phyloP scores from a whole-genome alignment of 148 eudicot species.

The Tetragonia tetragonoides region DNA sequence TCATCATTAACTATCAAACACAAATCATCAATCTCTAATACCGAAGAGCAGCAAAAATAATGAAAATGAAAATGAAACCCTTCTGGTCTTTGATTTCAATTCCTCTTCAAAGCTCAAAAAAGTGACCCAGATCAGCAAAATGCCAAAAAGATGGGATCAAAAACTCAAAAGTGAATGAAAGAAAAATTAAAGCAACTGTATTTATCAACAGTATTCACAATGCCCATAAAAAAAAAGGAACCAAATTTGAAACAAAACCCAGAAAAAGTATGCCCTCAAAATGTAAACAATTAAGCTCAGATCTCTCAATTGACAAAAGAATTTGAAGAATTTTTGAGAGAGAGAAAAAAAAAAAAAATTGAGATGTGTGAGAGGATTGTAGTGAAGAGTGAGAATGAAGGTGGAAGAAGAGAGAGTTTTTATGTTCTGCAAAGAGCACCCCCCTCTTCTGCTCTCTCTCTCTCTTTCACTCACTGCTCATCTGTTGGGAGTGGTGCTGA shows the following conservation, averaged over 20 bases:
- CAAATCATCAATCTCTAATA: conserved; percentile 12
- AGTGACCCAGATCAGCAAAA: conserved; percentile 25
- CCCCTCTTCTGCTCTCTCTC: conserved; percentile 8
- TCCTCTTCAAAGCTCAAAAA: conserved; percentile 11
- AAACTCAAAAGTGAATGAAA: neutral
- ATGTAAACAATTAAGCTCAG: neutral
- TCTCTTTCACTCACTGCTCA: conserved; percentile 24
- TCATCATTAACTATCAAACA: conserved; percentile 17
- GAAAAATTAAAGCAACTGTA: neutral
- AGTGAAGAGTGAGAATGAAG: neutral
- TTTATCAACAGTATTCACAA: conserved; percentile 1
- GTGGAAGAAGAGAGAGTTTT: conserved; percentile 5
- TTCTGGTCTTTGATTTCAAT: neutral
- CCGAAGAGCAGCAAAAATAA: neutral
- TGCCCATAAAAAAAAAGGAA: neutral
- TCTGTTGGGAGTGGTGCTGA: conserved; percentile 26
- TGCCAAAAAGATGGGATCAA: conserved; percentile 18
- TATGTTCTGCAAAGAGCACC: conserved; percentile 1
- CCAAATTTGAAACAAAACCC: neutral
- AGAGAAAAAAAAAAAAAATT: conserved; percentile 2
- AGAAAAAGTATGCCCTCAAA: neutral
- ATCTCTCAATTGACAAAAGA: conserved; percentile 8
- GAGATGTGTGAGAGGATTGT: conserved; percentile 8
- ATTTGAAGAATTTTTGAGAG: neutral
- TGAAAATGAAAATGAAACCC: neutral